phyloP scores from a whole-genome alignment of 169 alveolate genomes.

The Eimeria praecox region DNA sequence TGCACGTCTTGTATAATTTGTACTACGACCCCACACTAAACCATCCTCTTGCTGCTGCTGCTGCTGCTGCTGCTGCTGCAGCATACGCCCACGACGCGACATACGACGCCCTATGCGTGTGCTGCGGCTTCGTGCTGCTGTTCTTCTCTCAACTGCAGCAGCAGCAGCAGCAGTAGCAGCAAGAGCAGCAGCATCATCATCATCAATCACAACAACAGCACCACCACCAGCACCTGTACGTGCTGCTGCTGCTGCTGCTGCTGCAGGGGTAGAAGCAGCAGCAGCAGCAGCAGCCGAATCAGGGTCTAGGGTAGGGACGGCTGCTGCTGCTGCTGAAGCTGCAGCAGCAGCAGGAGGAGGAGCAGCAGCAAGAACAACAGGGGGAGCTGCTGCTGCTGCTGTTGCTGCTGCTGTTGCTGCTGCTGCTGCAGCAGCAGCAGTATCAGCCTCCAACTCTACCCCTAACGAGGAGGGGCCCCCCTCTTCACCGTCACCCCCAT shows the following conservation, averaged over 20 bases:
- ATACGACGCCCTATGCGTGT: too few species aligned
- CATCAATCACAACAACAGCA: background rate
- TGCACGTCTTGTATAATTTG: too few species aligned
- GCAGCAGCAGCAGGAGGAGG: background rate
- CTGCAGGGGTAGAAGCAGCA: background rate
- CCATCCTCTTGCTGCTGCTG: background rate
- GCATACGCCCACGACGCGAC: background rate
- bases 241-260: too few species aligned
- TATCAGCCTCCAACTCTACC: background rate
- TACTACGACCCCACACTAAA: too few species aligned
- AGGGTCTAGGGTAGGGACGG: background rate
- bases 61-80: conserved; percentile 11
- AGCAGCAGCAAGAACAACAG: background rate
- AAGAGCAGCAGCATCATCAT: conserved; percentile 3
- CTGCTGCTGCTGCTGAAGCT: too few species aligned
- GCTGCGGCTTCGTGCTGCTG: too few species aligned
- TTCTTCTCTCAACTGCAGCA: background rate
- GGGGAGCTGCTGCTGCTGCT: background rate
- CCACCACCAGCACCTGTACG: too few species aligned
- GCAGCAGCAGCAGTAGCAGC: conserved; percentile 32
- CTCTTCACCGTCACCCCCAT: background rate
- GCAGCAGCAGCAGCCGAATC: background rate
- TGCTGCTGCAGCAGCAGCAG: conserved; percentile 17
- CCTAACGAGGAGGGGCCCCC: background rate
- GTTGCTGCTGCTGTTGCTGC: conserved; percentile 1